Evolutionary conservation across 139 green algal species (phyloP).

Genomic region (Trebouxia sp.): DNA sequence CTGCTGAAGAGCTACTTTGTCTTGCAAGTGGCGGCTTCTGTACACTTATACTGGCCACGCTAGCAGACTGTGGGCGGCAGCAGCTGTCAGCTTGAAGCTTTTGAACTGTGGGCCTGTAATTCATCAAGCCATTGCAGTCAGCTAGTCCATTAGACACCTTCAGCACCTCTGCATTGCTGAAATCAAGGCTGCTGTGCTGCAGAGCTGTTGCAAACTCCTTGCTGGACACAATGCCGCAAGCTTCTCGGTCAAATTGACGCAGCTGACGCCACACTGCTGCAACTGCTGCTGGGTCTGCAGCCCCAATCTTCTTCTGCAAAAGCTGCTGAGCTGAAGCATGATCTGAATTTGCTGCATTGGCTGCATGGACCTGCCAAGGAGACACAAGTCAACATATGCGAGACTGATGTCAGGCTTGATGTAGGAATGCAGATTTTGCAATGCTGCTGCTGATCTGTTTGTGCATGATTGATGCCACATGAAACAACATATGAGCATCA

Average conservation of each 20-base stretch:
- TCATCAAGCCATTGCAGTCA: slow-evolving; percentile 4
- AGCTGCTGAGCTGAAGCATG: neutral
- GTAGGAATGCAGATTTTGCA: neutral
- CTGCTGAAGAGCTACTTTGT: neutral
- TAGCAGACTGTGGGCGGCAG: neutral
- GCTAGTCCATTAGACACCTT: neutral
- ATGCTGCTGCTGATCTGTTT: no score
- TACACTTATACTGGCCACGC: neutral
- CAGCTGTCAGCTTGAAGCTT: no score
- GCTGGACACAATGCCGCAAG: neutral
- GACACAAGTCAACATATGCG: neutral
- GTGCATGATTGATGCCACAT: neutral
- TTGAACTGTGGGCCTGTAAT: neutral
- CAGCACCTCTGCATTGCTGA: slow-evolving; percentile 10
- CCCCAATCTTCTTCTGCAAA: neutral
- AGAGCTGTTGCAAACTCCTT: neutral
- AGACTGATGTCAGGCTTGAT: neutral
- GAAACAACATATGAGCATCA: no score
- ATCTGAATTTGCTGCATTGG: neutral
- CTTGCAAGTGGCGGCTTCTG: neutral
- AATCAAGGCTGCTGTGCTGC: neutral
- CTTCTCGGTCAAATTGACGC: neutral
- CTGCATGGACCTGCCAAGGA: neutral
- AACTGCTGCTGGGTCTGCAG: neutral
- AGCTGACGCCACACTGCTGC: neutral